phyloP scores from a whole-genome alignment of 441 rosid species.

The Aquilaria agallochum region DNA sequence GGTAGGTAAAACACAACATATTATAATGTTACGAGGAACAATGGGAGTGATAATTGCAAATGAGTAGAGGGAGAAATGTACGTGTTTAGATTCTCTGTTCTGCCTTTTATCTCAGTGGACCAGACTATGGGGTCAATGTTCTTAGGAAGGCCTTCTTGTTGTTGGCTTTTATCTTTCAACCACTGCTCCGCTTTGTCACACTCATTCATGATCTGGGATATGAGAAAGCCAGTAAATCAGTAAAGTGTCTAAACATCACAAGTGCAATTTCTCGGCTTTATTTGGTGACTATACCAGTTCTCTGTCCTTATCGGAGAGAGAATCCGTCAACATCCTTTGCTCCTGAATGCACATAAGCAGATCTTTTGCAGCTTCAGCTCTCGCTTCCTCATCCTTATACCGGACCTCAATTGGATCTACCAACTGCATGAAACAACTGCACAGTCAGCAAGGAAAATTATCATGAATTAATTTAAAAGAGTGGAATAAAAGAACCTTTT shows the following conservation, averaged over 20 bases:
- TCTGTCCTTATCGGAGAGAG: constrained; percentile 47
- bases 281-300: constrained; percentile 29
- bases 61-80: constrained; percentile 18
- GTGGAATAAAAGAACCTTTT: constrained; percentile 31
- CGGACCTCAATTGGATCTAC: constrained; percentile 59
- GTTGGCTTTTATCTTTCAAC: constrained; percentile 47
- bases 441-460: neutral
- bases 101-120: constrained; percentile 49
- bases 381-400: constrained; percentile 56
- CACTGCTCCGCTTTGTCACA: constrained; percentile 58
- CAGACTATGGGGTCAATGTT: constrained; percentile 45
- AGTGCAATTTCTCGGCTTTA: neutral
- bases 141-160: constrained; percentile 45
- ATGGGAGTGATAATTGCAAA: neutral
- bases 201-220: constrained; percentile 45
- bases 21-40: neutral
- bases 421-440: constrained; percentile 29
- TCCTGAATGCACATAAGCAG: constrained; percentile 42
- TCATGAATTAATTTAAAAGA: too few relatives aligned
- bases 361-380: constrained; percentile 50
- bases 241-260: neutral
- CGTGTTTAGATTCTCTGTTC: constrained; percentile 45
- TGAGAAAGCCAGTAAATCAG: constrained; percentile 6
- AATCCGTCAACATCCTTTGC: constrained; percentile 34
- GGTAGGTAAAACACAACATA: neutral